Percentiles rank a stretch among this genome's conserved stretches.
phyloP scores from a whole-genome alignment of 768 basidiomycete species.

The Phanerochaete sordida region DNA sequence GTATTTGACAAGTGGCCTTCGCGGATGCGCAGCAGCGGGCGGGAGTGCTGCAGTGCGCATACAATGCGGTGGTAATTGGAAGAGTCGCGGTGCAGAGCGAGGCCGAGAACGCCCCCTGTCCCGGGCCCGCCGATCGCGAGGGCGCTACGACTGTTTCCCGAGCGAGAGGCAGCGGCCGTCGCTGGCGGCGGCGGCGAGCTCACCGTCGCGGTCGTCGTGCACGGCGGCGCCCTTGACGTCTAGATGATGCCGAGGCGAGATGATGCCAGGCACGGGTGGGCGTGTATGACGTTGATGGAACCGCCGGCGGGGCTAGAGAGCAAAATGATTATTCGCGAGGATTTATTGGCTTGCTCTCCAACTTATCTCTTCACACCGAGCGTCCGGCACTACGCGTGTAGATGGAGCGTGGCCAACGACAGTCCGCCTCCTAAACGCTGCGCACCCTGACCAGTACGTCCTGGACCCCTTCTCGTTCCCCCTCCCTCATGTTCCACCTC shows the following conservation, averaged over 20 bases:
- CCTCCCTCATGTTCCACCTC: background rate
- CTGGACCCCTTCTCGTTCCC: background rate
- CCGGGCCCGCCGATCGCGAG: background rate
- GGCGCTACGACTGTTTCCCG: background rate
- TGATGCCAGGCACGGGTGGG: background rate
- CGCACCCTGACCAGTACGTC: background rate
- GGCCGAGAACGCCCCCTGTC: background rate
- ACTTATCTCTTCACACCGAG: background rate
- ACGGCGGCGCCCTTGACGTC: background rate
- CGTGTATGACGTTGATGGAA: background rate
- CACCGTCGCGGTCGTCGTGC: background rate
- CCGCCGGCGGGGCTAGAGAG: background rate
- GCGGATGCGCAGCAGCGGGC: no score
- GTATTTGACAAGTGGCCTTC: no score
- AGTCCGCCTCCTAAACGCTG: background rate
- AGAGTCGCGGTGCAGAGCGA: background rate
- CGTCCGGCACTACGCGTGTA: slow-evolving; percentile 1
- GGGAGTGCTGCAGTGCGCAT: background rate
- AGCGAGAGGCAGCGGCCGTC: background rate
- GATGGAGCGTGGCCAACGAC: background rate
- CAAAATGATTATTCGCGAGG: background rate
- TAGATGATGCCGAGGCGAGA: background rate
- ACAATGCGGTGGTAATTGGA: background rate
- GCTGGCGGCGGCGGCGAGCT: background rate
- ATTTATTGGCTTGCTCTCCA: background rate